Evolutionary conservation across 2,329 filamentous ascomycete species (phyloP).

Genomic region (Xylaria sp.): DNA sequence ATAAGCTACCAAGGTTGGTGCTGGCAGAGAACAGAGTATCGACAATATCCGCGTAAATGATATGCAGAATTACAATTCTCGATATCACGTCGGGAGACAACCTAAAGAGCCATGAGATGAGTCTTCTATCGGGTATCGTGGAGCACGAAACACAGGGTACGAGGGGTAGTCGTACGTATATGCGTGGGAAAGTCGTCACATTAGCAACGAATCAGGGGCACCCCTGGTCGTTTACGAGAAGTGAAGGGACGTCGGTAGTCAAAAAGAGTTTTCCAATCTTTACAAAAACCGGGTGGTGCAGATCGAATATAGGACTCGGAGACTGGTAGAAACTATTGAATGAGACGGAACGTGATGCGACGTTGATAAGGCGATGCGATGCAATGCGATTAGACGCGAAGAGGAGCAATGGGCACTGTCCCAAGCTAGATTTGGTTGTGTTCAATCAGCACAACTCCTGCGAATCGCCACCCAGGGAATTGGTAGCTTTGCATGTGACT

Average conservation of each 20-base stretch:
- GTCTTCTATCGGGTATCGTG: conserved; percentile 19
- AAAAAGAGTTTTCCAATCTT: neutral
- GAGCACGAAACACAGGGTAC: conserved; percentile 7
- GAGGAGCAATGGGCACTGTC: conserved; percentile 21
- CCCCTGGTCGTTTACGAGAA: conserved; percentile 6
- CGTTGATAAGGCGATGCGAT: conserved; percentile 10
- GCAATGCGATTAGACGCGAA: conserved; percentile 14
- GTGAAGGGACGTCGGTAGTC: neutral
- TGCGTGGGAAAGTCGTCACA: neutral
- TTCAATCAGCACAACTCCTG: conserved; percentile 25
- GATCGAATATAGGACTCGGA: neutral
- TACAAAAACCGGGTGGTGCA: neutral
- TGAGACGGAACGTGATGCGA: conserved; percentile 3
- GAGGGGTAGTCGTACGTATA: conserved; percentile 26
- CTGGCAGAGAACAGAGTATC: conserved; percentile 7
- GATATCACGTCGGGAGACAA: conserved; percentile 22
- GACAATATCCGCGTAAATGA: neutral
- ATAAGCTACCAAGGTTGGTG: neutral
- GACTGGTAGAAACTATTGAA: conserved; percentile 6
- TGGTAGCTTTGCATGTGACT: conserved; percentile 4
- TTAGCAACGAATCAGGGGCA: conserved; percentile 12
- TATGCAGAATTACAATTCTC: conserved; percentile 10
- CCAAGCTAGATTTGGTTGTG: conserved; percentile 11
- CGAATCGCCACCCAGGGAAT: neutral
- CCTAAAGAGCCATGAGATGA: conserved; percentile 25